Evolutionary conservation across 352 stramenopile genomes (phyloP).

Genomic region (Phytophthora palmivora): DNA sequence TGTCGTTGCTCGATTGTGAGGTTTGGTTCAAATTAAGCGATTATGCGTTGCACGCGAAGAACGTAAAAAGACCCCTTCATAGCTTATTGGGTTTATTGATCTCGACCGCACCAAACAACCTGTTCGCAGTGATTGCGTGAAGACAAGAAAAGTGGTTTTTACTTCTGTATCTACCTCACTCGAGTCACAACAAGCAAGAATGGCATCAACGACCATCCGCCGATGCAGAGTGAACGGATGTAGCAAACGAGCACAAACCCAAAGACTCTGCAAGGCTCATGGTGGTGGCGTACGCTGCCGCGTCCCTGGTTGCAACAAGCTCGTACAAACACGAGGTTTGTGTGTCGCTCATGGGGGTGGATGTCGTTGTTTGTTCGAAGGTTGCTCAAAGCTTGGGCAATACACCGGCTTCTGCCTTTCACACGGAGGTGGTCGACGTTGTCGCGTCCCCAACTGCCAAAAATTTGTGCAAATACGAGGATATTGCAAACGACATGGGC

Average conservation of each 20-base stretch:
- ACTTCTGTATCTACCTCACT: background rate
- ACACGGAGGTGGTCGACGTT: constrained; percentile 69
- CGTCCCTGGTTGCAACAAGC: constrained; percentile 63
- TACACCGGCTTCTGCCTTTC: constrained; percentile 76
- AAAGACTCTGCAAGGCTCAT: constrained; percentile 77
- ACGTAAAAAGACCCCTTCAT: background rate
- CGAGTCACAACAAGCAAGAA: background rate
- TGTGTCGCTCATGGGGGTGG: constrained; percentile 78
- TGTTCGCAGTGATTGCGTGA: background rate
- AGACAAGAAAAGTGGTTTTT: background rate
- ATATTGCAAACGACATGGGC: constrained; percentile 76
- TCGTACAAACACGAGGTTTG: constrained; percentile 69
- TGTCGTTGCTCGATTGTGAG: constrained; percentile 2
- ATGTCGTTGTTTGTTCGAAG: constrained; percentile 60
- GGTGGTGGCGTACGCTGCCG: constrained; percentile 79
- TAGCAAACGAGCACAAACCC: constrained; percentile 75
- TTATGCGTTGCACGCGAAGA: background rate
- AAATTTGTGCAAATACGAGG: constrained; percentile 81
- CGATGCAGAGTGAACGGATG: constrained; percentile 60
- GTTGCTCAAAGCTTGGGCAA: constrained; percentile 70
- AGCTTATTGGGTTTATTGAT: too few species aligned
- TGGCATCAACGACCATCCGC: constrained; percentile 8
- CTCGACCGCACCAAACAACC: too few species aligned
- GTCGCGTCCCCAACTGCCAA: constrained; percentile 61
- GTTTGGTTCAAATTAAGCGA: constrained; percentile 2